Evolutionary conservation across 179 eudicot genomes (phyloP), one percentile per base, ranked within the genome.

Genomic region (Actinidia polygama): DNA sequence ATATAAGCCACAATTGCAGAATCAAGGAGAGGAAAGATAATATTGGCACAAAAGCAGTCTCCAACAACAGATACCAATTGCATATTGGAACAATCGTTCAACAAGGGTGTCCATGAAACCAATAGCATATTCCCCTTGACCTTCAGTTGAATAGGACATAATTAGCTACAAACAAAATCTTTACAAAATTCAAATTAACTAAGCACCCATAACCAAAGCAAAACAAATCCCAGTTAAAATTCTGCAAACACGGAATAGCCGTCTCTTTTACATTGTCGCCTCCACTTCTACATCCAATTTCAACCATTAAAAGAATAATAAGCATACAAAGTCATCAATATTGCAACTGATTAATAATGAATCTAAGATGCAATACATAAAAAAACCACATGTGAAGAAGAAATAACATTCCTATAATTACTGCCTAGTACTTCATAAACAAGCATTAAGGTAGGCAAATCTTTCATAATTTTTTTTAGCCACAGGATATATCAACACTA

Each of bases 191-290:
- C 21, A 46, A 53, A 57, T 9, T 47, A 74, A 62, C 23, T 49
- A 73, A 68, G 44, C 12, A 83, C 55, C 44, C 89, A 77, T 95
- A 97, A 98, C 98, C 83, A 97, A 88, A 14, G 94, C 99, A 85
- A 97, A 85, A 97, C 96, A 81, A 93, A 91, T 77, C 99, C 99
- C 75, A 95, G 89, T 47, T 98, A 85, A 89, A 92, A 95, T 84
- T 98, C 99, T 71, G 98, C 98, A 87, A 98, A 91, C 91, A 97
- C 95, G 80, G 99, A 94, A 90, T 97, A 97, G 68, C 98, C 98
- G 83, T 97, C 98, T 85, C 98, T 91, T 85, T 97, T 71, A 97
- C 99, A 90, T 95, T 97, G 87, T 97, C 98, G 44, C 98, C 99
- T 78, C 99, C 99, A 90, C 99, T 97, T 89, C 98, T 91, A 64